Percentiles rank a stretch among this genome's conserved stretches.
Evolutionary conservation across 805 yeast species (phyloP).

Genomic region (Myxozyma nipponensis): DNA sequence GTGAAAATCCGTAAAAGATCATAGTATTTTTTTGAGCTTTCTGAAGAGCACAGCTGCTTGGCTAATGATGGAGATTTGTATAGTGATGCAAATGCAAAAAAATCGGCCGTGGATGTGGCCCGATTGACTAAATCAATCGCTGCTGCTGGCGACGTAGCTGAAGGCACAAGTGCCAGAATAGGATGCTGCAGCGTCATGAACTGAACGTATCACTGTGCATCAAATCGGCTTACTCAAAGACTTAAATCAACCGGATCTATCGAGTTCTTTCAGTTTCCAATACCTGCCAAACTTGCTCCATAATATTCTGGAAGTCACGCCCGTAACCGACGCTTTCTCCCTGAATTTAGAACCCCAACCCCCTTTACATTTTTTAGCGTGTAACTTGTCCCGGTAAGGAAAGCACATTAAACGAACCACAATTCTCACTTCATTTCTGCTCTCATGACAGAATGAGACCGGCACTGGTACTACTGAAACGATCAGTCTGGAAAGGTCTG

Average conservation of each 20-base stretch:
- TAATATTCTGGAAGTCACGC: too few species aligned
- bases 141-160: conserved; percentile 15
- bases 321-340: too few species aligned
- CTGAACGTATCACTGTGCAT: too few species aligned
- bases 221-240: background rate
- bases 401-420: background rate
- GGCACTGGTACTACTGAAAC: conserved; percentile 36
- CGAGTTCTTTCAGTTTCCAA: too few species aligned
- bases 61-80: conserved; percentile 3
- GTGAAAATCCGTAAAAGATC: conserved; percentile 17
- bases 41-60: conserved; percentile 1
- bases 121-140: conserved; percentile 21
- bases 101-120: conserved; percentile 18
- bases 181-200: conserved; percentile 13
- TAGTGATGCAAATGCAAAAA: conserved; percentile 12
- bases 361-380: background rate
- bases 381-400: background rate
- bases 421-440: too few species aligned
- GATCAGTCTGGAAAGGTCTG: conserved; percentile 45
- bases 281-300: too few species aligned
- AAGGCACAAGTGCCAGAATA: conserved; percentile 17
- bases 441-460: conserved; percentile 33
- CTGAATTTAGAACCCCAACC: background rate
- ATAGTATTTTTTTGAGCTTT: background rate
- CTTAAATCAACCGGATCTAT: background rate